Base-by-base conservation (phyloP, 805 yeast species). In the Barnettozyma sp. region DNA sequence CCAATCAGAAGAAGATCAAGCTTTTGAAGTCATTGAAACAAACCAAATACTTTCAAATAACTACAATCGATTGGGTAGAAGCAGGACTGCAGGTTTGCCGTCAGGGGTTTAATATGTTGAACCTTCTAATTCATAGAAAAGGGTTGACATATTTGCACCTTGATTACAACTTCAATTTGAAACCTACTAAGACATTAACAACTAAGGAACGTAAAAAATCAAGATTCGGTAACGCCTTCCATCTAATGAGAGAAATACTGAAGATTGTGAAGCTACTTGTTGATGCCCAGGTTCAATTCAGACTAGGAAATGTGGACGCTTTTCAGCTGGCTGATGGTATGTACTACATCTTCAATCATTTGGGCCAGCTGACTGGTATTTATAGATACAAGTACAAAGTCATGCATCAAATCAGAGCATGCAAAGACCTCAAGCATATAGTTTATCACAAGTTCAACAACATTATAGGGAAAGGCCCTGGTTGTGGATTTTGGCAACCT, bases 401-500 rank as follows among this genome's bases (percentile, higher is more conserved):
- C 8, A 92, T 92, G 99, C 97, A 88, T 54, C 99, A 92, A 58
- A 88, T 92, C 26, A 73, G 97, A 34, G 88, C 94, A 2, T 87
- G 97, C 57, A 92, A 92, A 56, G 98, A 92, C 59, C 62, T 92
- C 50, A 92, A 92, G 59, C 98, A 92, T 55, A 78, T 90, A 6
- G 81, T 92, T 1, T 92, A 92, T 54, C 71, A 84, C 44, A 68
- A 81, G 42, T 92, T 92, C 63, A 92, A 92, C 53, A 67, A 70
- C 24, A 65, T 74, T n/a, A 82, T 92, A 18, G 97, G 97, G 0
- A 92, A 90, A 54, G 98, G 98, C 3, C 97, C 98, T 1, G 98
- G 98, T 0, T 84, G 95, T 63, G 99, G 99, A 2, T 83, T 92
- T 57, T 92, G 99, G 99, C 97, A 92, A 54, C 98, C 98, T 0